Base-by-base conservation (phyloP, 2,329 filamentous ascomycete genomes). In the Fusarium decemcellulare region DNA sequence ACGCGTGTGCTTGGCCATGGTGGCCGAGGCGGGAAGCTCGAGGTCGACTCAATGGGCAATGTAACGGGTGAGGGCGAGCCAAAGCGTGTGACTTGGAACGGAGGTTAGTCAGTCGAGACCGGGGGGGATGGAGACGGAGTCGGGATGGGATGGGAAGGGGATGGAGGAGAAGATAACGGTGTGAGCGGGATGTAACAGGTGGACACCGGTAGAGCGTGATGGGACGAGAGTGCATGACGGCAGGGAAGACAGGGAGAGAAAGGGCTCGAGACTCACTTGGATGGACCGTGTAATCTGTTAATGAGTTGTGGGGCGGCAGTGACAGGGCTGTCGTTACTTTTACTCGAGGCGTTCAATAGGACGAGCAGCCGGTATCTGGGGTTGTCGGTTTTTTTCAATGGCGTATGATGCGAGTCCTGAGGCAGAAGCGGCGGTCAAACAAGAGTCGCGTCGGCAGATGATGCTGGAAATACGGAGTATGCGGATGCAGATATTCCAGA, bases 1-100 rank as follows among this genome's bases (percentile, higher is more conserved):
- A 73, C 81, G 83, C 77, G 84, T 81, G 73, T 81, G 80, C 80
- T 84, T 84, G 82, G 85, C 85, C 87, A 89, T 89, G 60, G 69
- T 78, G 82, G 83, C 85, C 84, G 72, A 66, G 64, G 57, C 64
- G 61, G 59, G 59, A 43, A 55, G 44, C 51, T 63, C 44, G 56
- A 59, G 51, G 67, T 68, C 56, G 68, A 59, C 50, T 67, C 56
- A 71, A 62, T 67, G 36, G 60, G 42, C 48, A 48, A 55, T 53
- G 51, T 4, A 44, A 47, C 23, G 58, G 37, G 34, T 52, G 57
- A 53, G 48, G 52, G 55, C 30, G 67, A 59, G 53, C 50, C 64
- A 61, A 53, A 64, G 55, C 48, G 63, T 58, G 57, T 54, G 46
- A 55, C 64, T 71, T 65, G 53, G 50, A 61, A 62, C 54, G 43